Evolutionary conservation across 345 rosid species (phyloP).

Genomic region (Anacardium occidentale): DNA sequence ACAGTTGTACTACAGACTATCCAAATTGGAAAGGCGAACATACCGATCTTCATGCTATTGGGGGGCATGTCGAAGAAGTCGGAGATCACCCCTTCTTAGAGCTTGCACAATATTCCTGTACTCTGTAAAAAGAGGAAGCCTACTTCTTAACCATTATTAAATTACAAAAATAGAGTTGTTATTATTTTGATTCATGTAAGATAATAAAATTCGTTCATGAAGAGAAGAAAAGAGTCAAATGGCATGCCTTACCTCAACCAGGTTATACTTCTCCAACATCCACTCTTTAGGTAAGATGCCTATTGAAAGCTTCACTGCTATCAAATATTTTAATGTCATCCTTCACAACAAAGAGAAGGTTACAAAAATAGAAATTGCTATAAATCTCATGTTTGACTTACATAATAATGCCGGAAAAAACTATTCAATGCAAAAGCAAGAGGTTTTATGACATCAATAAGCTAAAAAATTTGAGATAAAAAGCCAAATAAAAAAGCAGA

Average conservation of each 20-base stretch:
- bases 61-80: constrained; percentile 81
- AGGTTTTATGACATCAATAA: background rate
- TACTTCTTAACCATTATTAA: background rate
- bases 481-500: background rate
- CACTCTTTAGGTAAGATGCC: constrained; percentile 70
- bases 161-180: background rate
- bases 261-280: constrained; percentile 65
- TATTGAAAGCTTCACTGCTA: constrained; percentile 91
- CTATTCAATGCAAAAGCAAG: background rate
- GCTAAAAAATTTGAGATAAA: background rate
- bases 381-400: too few species aligned
- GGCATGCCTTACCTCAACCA: constrained; percentile 62
- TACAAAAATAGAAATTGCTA: background rate
- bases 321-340: constrained; percentile 91
- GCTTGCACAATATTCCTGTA: constrained; percentile 71
- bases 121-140: constrained; percentile 24
- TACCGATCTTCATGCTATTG: constrained; percentile 86
- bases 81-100: constrained; percentile 79
- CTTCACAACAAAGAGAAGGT: constrained; percentile 33
- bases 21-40: constrained; percentile 22
- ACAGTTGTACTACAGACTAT: background rate
- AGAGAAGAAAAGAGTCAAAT: constrained; percentile 11
- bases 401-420: background rate
- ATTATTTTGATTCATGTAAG: background rate
- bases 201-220: background rate